These are phyloP conservation scores for Eucalyptus rudis DNA, from an alignment of 345 rosid genomes.

Conservation along the genomic window DNA sequence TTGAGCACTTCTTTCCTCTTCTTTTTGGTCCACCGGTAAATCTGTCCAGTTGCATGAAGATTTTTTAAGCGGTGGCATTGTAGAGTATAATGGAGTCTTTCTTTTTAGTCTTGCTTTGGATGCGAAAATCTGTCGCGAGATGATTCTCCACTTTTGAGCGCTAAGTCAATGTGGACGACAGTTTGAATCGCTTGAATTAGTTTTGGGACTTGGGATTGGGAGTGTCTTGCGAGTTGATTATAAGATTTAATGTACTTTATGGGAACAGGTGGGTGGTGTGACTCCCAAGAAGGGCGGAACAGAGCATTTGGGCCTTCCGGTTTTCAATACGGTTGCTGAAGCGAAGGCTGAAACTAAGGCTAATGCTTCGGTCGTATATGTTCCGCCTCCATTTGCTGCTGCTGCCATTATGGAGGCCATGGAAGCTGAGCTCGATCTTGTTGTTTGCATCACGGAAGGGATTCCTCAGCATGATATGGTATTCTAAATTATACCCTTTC, in stretches of 20 bases:
- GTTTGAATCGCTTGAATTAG: not conserved
- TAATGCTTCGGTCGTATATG: conserved; percentile 90
- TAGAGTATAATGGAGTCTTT: not conserved
- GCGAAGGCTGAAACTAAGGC: conserved; percentile 94
- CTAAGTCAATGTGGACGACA: not conserved
- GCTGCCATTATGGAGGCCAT: conserved; percentile 95
- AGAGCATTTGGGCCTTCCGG: conserved; percentile 92
- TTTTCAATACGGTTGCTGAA: conserved; percentile 86
- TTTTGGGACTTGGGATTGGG: not conserved
- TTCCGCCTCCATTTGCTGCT: conserved; percentile 96
- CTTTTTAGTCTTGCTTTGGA: not conserved
- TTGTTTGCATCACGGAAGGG: conserved; percentile 93
- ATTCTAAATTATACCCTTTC: not conserved
- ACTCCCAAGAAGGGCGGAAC: conserved; percentile 99
- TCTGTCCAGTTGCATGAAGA: not conserved
- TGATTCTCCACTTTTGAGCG: not conserved
- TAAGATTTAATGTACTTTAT: not conserved
- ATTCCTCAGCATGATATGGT: conserved; percentile 99
- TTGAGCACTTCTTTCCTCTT: not conserved
- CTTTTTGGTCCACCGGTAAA: not conserved
- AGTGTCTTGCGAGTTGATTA: not conserved
- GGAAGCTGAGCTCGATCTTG: conserved; percentile 83
- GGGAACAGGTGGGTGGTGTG: conserved; percentile 79
- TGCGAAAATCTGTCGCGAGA: not conserved
- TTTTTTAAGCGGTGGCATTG: not conserved